Conservation (phyloP, 78 protist genomes). For the Dictyostelium citrinum region DNA sequence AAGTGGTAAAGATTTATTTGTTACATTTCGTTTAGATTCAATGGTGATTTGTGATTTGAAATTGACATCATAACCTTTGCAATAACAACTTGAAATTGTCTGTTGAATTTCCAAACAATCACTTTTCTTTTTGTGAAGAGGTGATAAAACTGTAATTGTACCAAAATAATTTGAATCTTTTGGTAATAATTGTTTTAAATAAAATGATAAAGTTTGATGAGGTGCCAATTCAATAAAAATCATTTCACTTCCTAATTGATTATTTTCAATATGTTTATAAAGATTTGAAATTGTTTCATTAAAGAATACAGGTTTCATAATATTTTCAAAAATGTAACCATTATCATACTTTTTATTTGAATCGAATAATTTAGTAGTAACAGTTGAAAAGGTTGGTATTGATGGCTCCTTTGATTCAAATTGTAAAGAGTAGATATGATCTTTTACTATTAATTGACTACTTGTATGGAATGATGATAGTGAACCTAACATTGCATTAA, state of each 20-base stretch:
- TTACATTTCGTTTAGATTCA: not conserved
- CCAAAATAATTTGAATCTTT: not conserved
- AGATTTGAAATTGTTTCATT: constrained; percentile 3
- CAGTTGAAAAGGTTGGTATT: not conserved
- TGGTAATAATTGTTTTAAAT: not conserved
- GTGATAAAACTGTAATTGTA: not conserved
- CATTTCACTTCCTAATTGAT: not conserved
- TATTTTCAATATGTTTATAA: not conserved
- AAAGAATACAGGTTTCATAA: not conserved
- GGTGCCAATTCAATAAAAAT: constrained; percentile 54
- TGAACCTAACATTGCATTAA: constrained; percentile 10
- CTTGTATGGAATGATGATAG: not conserved
- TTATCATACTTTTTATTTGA: not conserved
- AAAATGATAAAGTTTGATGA: constrained; percentile 32
- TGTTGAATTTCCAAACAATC: not conserved
- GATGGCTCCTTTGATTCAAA: not conserved
- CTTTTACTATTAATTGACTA: not conserved
- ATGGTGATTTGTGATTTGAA: not conserved
- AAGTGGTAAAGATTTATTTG: not conserved
- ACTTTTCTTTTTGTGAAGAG: not conserved
- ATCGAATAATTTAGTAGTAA: not conserved
- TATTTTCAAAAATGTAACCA: not conserved
- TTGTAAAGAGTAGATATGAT: not conserved
- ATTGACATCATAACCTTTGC: not conserved
- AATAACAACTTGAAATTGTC: not conserved